Evolutionary conservation across 345 rosid genomes (phyloP), one percentile per base, ranked within the genome.

Genomic region (Noccaea caerulescens): DNA sequence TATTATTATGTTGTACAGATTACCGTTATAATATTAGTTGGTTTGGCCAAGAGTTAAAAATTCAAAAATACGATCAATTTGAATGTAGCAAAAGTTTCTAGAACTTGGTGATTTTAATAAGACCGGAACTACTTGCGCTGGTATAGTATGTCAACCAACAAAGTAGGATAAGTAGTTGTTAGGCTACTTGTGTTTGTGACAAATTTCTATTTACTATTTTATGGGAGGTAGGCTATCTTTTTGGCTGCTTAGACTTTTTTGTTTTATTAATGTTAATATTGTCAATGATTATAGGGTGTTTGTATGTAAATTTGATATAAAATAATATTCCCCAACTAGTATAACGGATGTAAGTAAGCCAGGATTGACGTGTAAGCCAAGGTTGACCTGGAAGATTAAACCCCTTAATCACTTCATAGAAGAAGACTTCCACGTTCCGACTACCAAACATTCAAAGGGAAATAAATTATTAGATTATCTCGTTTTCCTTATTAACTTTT

Each of bases 311-410:
- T 45, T 37, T 10, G 4, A 63, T 42, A 54, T 13, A 34, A 34
- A 37, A 11, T 72, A 63, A n/a, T 18, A 49, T 20, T 45, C 1
- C 8, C 43, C 54, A 63, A 47, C 68, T 16, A 63, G 68, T 14
- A 11, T 32, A 14, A 44, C 6, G 10, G 42, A 33, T 32, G 16
- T 14, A 27, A 23, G 63, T 46, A 12, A 72, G 41, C 56, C 70
- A 72, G 1, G 44, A 36, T 72, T 72, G 58, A 64, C 71, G 13
- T 56, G 71, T 13, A 72, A 72, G 58, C 66, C 52, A 65, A 72
- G 53, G 59, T 72, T 72, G 77, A 72, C 77, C 37, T 30, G 37
- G 59, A 72, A 57, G 57, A 56, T 14, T 16, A 47, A 45, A 63
- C 57, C 43, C 66, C 66, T 49, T 49, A 72, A 50, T 47, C 52